Percentiles rank a stretch among this genome's conserved stretches.
These are phyloP conservation scores for Stachybotrys echinatus DNA, from an alignment of 2,329 filamentous ascomycete genomes.

Conservation along the genomic window DNA sequence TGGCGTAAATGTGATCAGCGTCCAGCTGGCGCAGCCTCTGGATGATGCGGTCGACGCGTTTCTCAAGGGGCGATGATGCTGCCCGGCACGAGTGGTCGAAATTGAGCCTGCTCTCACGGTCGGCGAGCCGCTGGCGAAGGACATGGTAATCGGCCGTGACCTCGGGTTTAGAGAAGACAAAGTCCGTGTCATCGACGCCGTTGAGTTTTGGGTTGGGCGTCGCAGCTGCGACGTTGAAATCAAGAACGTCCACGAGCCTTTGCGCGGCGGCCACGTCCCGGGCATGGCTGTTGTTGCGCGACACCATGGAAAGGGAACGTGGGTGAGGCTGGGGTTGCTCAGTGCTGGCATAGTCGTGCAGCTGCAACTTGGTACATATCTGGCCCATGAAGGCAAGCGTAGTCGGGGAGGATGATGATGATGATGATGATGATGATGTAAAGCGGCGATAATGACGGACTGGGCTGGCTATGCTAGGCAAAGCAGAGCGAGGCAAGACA, in stretches of 20 bases:
- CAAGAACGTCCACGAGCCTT: conserved; percentile 17
- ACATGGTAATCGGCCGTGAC: conserved; percentile 21
- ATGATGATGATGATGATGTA: too few relatives aligned
- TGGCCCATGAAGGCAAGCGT: neutral
- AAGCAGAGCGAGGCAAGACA: neutral
- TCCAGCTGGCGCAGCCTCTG: conserved; percentile 30
- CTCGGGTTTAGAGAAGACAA: conserved; percentile 2
- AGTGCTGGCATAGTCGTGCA: conserved; percentile 1
- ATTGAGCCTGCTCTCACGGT: conserved; percentile 27
- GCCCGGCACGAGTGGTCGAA: conserved; percentile 34
- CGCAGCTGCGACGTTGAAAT: conserved; percentile 6
- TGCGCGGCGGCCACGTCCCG: conserved; percentile 15
- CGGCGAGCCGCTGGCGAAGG: conserved; percentile 21
- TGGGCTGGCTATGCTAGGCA: too few relatives aligned
- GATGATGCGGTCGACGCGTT: conserved; percentile 33
- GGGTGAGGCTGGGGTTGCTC: neutral
- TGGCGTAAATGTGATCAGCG: conserved; percentile 26
- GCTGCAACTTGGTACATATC: neutral
- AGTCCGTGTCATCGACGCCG: neutral
- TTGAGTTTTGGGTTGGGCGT: neutral
- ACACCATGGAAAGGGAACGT: neutral
- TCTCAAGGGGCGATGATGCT: conserved; percentile 27
- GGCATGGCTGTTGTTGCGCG: neutral
- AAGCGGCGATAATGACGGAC: too few relatives aligned
- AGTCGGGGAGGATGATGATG: too few relatives aligned